Percentiles rank a stretch among this genome's conserved stretches.
Evolutionary conservation across 2,329 filamentous ascomycete genomes (phyloP).

Genomic region (Cladophialophora carrionii): DNA sequence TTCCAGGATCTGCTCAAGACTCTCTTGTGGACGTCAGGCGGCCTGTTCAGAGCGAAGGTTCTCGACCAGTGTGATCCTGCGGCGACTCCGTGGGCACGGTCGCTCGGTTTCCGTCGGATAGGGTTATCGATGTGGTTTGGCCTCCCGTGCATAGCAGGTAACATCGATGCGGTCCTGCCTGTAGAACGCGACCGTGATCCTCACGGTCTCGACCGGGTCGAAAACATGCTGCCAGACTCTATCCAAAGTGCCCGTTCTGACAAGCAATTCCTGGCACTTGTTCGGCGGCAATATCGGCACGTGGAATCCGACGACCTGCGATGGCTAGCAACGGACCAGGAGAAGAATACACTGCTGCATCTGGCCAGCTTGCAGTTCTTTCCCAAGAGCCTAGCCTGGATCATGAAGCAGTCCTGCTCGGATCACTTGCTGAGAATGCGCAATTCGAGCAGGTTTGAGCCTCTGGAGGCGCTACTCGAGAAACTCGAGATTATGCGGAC

Average conservation of each 20-base stretch:
- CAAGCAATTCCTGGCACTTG: not conserved
- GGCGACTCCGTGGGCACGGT: slow-evolving; percentile 38
- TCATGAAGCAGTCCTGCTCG: slow-evolving; percentile 37
- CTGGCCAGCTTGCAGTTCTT: slow-evolving; percentile 37
- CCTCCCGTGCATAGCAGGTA: slow-evolving; percentile 32
- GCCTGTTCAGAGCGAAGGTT: slow-evolving; percentile 9
- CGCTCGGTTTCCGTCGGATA: slow-evolving; percentile 43
- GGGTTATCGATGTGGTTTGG: slow-evolving; percentile 43
- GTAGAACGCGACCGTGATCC: not conserved
- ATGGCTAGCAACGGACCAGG: slow-evolving; percentile 26
- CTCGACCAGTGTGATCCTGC: slow-evolving; percentile 17
- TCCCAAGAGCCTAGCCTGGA: slow-evolving; percentile 39
- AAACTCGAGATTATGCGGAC: slow-evolving; percentile 41
- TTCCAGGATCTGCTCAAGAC: slow-evolving; percentile 12
- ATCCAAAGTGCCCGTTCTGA: not conserved
- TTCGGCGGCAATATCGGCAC: not conserved
- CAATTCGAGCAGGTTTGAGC: slow-evolving; percentile 43
- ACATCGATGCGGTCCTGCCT: not conserved
- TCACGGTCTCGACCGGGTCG: not conserved
- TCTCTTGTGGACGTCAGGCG: not conserved
- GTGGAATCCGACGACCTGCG: not conserved
- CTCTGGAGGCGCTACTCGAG: slow-evolving; percentile 41
- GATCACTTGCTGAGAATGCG: slow-evolving; percentile 31
- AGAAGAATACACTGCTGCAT: slow-evolving; percentile 40
- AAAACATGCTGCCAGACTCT: slow-evolving; percentile 5